Percentiles rank a stretch among this genome's conserved stretches.
Conservation (phyloP, 1,284 basidiomycete species). For the Pseudozyma sp. region DNA sequence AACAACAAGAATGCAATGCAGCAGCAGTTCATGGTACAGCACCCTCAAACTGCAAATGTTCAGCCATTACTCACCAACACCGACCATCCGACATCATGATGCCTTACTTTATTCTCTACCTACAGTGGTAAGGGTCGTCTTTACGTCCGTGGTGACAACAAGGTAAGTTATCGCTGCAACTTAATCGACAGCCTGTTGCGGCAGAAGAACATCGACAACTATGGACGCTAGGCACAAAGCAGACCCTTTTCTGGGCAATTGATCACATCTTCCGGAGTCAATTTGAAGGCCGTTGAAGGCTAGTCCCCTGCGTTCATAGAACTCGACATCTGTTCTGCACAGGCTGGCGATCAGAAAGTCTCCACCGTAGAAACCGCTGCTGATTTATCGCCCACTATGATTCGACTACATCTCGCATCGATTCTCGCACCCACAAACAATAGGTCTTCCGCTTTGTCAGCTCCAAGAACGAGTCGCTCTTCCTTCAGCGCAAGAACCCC, state of each 20-base stretch:
- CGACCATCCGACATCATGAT: background rate
- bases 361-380: too few relatives aligned
- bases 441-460: slow-evolving; percentile 68
- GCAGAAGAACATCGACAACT: background rate
- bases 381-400: background rate
- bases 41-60: too few relatives aligned
- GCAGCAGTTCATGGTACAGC: too few relatives aligned
- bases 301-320: too few relatives aligned
- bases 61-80: background rate
- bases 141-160: slow-evolving; percentile 69
- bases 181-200: background rate
- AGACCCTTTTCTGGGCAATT: background rate
- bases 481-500: slow-evolving; percentile 99
- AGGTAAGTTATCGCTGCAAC: slow-evolving; percentile 50
- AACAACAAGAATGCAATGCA: too few relatives aligned
- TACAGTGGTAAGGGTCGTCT: slow-evolving; percentile 67
- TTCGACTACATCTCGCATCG: too few relatives aligned
- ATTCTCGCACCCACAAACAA: background rate
- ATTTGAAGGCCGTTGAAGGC: too few relatives aligned
- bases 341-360: too few relatives aligned
- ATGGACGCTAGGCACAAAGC: too few relatives aligned
- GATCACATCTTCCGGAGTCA: too few relatives aligned
- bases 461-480: slow-evolving; percentile 84
- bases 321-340: too few relatives aligned
- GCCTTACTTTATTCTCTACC: slow-evolving; percentile 19